Conservation (phyloP, 2,329 filamentous ascomycete genomes). For the Sporothrix sp. region DNA sequence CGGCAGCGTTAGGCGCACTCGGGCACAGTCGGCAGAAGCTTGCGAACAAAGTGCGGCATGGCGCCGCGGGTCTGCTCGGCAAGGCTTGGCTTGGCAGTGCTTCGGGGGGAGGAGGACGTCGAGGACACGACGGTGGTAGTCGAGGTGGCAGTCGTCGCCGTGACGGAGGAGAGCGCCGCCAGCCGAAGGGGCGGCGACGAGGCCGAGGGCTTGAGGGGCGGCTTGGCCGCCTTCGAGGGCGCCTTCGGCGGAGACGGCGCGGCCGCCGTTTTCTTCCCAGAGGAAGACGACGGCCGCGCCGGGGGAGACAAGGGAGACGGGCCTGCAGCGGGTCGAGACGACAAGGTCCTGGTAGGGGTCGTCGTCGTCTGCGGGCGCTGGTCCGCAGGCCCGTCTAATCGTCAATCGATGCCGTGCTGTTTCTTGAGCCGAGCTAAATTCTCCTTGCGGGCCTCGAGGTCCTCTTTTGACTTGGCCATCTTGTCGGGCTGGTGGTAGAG, state of each 20-base stretch:
- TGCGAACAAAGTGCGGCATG: conserved; percentile 29
- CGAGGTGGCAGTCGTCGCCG: conserved; percentile 5
- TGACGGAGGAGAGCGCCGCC: not conserved
- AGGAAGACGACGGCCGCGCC: conserved; percentile 22
- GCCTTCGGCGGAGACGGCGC: conserved; percentile 17
- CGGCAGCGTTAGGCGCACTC: conserved; percentile 11
- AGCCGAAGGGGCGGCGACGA: not conserved
- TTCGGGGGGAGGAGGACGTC: conserved; percentile 11
- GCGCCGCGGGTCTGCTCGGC: conserved; percentile 27
- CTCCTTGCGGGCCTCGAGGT: conserved; percentile 86
- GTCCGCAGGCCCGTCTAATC: conserved; percentile 61
- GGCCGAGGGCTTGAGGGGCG: conserved; percentile 27
- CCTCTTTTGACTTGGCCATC: conserved; percentile 76
- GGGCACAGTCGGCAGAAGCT: conserved; percentile 28
- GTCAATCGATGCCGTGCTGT: conserved; percentile 98
- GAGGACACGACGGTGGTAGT: conserved; percentile 17
- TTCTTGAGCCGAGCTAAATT: conserved; percentile 97
- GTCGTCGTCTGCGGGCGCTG: conserved; percentile 32
- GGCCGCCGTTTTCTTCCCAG: conserved; percentile 14
- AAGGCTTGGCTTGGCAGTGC: conserved; percentile 26
- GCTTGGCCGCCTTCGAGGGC: conserved; percentile 6
- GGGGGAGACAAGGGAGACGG: conserved; percentile 45
- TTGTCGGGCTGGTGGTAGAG: conserved; percentile 57
- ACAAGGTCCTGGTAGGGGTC: conserved; percentile 4
- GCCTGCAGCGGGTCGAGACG: conserved; percentile 44